A percentile compares a stretch with the other conserved stretches of the same genome.
Conservation (phyloP, 371 early-diverging fungal species). For the Hamiltosporidium tvaerminnensis region DNA sequence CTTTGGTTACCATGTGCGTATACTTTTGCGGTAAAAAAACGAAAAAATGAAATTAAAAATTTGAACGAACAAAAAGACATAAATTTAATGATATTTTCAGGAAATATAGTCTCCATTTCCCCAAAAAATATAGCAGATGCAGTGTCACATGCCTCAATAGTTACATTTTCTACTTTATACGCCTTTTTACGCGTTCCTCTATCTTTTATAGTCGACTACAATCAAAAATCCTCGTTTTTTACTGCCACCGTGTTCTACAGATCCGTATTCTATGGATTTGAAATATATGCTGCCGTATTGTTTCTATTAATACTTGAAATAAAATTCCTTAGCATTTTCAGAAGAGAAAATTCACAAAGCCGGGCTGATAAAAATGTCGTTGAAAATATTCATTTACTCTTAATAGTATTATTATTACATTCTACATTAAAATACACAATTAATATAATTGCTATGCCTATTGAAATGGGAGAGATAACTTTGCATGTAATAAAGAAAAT, state of each 20-base stretch:
- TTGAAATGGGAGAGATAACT: background rate
- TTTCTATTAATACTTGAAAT: constrained; percentile 5
- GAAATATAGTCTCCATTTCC: background rate
- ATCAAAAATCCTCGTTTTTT: background rate
- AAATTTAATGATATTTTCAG: background rate
- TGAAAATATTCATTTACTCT: background rate
- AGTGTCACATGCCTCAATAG: background rate
- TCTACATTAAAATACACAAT: background rate
- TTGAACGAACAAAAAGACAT: background rate
- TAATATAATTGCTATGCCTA: background rate
- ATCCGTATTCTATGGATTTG: constrained; percentile 5
- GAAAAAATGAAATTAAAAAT: background rate
- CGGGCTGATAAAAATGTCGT: background rate
- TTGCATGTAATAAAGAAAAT: background rate
- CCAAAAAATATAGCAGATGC: background rate
- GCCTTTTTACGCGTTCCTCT: constrained; percentile 5
- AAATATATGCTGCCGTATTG: constrained; percentile 1
- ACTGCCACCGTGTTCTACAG: constrained; percentile 1
- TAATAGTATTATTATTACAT: background rate
- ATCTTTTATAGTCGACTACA: constrained; percentile 5
- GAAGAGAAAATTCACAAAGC: background rate
- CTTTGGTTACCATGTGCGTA: background rate
- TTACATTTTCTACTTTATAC: constrained; percentile 3
- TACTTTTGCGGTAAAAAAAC: background rate
- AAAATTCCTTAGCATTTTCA: constrained; percentile 2